A percentile compares a stretch with the other conserved stretches of the same genome.
phyloP scores from a whole-genome alignment of 768 basidiomycete species.

The Fomitopsis serialis region DNA sequence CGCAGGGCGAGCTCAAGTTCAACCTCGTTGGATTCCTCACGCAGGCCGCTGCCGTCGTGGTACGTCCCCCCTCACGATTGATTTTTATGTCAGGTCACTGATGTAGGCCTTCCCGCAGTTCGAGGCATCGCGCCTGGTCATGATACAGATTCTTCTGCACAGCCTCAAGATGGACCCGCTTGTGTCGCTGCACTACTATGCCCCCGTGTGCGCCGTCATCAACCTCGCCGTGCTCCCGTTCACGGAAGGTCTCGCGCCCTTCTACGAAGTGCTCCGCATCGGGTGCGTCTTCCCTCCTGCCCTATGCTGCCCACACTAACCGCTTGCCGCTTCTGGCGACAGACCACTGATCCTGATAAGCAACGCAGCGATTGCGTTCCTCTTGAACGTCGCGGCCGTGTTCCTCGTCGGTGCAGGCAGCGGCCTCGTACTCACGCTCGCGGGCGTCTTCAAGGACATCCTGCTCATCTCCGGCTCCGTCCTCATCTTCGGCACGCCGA shows the following conservation, averaged over 20 bases:
- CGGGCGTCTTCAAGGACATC: slow-evolving; percentile 88
- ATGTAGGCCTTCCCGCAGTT: slow-evolving; percentile 46
- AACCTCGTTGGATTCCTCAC: slow-evolving; percentile 82
- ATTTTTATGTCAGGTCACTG: not conserved
- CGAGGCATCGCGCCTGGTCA: slow-evolving; percentile 90
- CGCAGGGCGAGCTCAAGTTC: slow-evolving; percentile 84
- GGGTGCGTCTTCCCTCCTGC: slow-evolving; percentile 19
- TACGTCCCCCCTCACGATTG: slow-evolving; percentile 35
- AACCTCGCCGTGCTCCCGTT: slow-evolving; percentile 85
- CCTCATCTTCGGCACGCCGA: slow-evolving; percentile 70
- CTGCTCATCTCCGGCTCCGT: slow-evolving; percentile 91
- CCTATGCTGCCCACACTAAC: not conserved
- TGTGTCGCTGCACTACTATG: slow-evolving; percentile 93
- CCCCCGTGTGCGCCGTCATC: slow-evolving; percentile 89
- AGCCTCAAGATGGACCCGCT: slow-evolving; percentile 98
- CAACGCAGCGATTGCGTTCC: slow-evolving; percentile 86
- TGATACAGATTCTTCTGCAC: slow-evolving; percentile 93
- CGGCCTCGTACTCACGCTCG: slow-evolving; percentile 88
- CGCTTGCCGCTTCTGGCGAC: slow-evolving; percentile 9
- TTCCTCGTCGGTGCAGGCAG: slow-evolving; percentile 88
- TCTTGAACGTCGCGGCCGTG: slow-evolving; percentile 89
- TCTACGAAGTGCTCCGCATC: slow-evolving; percentile 55
- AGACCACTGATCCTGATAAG: slow-evolving; percentile 69
- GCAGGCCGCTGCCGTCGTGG: slow-evolving; percentile 81
- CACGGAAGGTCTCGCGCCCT: slow-evolving; percentile 87